Evolutionary conservation across 768 basidiomycete species (phyloP).

Genomic region (Rhizopogon rudus): DNA sequence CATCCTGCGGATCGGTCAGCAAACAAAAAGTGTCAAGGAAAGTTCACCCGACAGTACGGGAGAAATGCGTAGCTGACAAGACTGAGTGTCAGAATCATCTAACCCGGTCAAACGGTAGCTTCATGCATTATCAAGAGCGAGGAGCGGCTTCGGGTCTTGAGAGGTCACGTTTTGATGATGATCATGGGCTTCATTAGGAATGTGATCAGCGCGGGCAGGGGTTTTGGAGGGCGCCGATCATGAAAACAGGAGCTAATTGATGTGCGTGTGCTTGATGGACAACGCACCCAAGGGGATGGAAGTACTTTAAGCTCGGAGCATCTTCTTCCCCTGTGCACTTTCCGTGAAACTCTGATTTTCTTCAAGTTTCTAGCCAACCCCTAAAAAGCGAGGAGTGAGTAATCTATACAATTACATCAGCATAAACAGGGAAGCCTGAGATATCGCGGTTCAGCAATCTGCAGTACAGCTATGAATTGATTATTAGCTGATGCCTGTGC

Average conservation of each 20-base stretch:
- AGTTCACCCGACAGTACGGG: background rate
- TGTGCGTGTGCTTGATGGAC: background rate
- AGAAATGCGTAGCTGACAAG: background rate
- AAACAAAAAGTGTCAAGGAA: background rate
- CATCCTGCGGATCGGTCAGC: background rate
- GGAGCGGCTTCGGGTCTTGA: background rate
- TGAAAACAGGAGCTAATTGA: background rate
- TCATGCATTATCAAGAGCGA: background rate
- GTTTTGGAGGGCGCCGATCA: background rate
- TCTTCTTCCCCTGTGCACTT: too few species aligned
- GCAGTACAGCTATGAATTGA: background rate
- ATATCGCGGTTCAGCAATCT: background rate
- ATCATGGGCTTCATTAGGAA: background rate
- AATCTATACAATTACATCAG: background rate
- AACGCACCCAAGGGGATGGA: background rate
- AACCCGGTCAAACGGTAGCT: background rate
- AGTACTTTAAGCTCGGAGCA: background rate
- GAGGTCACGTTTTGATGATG: background rate
- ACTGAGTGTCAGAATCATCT: background rate
- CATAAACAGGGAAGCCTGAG: background rate
- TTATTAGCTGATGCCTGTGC: background rate
- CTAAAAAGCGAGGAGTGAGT: background rate
- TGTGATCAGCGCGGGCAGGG: background rate
- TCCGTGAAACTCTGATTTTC: background rate
- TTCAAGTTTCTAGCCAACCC: background rate